Conservation (phyloP, 306 rosid species). For the Alnus glutinosa region DNA sequence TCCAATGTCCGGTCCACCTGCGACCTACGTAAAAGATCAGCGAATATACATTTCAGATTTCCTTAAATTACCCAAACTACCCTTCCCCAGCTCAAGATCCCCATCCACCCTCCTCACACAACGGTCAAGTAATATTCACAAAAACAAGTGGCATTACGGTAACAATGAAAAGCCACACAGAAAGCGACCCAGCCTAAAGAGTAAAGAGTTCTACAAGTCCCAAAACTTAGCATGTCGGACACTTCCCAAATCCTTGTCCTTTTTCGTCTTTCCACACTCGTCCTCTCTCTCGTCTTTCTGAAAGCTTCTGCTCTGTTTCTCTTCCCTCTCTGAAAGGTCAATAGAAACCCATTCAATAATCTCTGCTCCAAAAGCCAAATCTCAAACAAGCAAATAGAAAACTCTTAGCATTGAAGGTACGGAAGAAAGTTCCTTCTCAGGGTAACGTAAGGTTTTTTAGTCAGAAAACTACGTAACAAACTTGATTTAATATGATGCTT, state of each 20-base stretch:
- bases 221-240: conserved; percentile 19
- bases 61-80: not conserved
- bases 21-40: conserved; percentile 15
- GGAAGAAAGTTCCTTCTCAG: conserved; percentile 12
- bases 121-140: not conserved
- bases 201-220: conserved; percentile 27
- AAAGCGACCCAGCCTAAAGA: conserved; percentile 18
- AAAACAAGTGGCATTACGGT: conserved; percentile 5
- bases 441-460: conserved; percentile 21
- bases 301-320: not conserved
- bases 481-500: not conserved
- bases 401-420: conserved; percentile 16
- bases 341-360: conserved; percentile 10
- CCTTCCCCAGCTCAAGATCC: conserved; percentile 6
- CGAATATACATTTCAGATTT: not conserved
- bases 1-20: conserved; percentile 6
- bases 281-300: conserved; percentile 6
- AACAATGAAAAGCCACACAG: not conserved
- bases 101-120: not conserved
- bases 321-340: conserved; percentile 15
- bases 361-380: conserved; percentile 16
- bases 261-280: conserved; percentile 30
- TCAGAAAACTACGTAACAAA: conserved; percentile 1
- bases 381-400: conserved; percentile 3
- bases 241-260: conserved; percentile 21